Conservation (phyloP, 805 yeast species). For the Groenewaldozyma tartarivorans region DNA sequence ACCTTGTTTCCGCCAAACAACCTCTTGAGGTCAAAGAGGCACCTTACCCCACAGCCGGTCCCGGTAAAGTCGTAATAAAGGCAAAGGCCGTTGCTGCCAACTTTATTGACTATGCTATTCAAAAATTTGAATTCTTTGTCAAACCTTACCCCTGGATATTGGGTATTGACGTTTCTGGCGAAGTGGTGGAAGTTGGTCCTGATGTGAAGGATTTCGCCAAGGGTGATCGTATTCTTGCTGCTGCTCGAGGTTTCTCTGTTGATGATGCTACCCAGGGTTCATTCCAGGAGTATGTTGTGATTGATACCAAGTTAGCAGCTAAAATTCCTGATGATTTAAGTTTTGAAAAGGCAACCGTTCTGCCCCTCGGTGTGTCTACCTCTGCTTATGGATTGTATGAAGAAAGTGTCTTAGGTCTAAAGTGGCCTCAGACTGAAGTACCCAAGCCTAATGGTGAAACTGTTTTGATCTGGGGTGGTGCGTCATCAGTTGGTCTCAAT, state of each 20-base stretch:
- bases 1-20: too few relatives aligned
- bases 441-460: slow-evolving; percentile 12
- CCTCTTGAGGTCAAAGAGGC: slow-evolving; percentile 18
- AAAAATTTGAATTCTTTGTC: slow-evolving; percentile 36
- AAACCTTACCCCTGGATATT: slow-evolving; percentile 40
- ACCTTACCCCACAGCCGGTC: slow-evolving; percentile 29
- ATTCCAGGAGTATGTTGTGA: slow-evolving; percentile 24
- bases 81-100: slow-evolving; percentile 49
- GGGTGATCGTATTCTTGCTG: slow-evolving; percentile 49
- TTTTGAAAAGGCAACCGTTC: neutral
- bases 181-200: slow-evolving; percentile 42
- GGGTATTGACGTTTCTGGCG: slow-evolving; percentile 60
- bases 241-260: slow-evolving; percentile 42
- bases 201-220: slow-evolving; percentile 31
- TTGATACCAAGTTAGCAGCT: neutral
- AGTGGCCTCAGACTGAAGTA: neutral
- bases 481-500: slow-evolving; percentile 51
- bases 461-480: slow-evolving; percentile 35
- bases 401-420: neutral
- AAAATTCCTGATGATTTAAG: neutral
- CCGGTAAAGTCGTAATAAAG: slow-evolving; percentile 38
- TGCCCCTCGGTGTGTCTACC: neutral
- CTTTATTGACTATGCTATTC: slow-evolving; percentile 54
- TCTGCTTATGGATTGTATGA: neutral
- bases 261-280: slow-evolving; percentile 40